A percentile compares a stretch with the other conserved stretches of the same genome.
These are phyloP conservation scores for Pittosporum tobira DNA, from an alignment of 129 eudicot species.

Conservation along the genomic window DNA sequence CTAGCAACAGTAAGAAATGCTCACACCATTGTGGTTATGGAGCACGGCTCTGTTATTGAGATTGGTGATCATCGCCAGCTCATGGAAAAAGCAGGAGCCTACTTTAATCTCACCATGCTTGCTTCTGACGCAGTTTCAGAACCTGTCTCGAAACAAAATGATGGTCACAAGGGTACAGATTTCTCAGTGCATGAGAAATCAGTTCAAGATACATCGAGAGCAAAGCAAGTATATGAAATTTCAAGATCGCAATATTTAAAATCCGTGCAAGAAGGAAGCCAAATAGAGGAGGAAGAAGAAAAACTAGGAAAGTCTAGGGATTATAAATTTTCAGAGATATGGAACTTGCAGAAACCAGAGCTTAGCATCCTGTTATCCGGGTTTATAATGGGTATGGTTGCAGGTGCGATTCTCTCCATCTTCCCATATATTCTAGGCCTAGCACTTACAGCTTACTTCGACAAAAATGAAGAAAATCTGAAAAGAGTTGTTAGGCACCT, in stretches of 20 bases:
- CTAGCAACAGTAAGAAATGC: constrained; percentile 75
- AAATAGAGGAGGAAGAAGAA: constrained; percentile 19
- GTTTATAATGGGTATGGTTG: constrained; percentile 48
- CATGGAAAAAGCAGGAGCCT: constrained; percentile 57
- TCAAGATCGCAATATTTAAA: constrained; percentile 40
- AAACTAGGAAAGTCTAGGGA: constrained; percentile 19
- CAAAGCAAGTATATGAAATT: constrained; percentile 36
- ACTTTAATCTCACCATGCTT: constrained; percentile 50
- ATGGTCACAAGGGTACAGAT: constrained; percentile 11
- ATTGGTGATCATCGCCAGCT: constrained; percentile 63
- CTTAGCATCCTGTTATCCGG: constrained; percentile 36
- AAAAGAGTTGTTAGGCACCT: constrained; percentile 46
- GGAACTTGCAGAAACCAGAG: constrained; percentile 67
- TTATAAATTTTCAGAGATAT: constrained; percentile 42
- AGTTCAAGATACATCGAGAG: constrained; percentile 30
- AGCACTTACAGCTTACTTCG: constrained; percentile 58
- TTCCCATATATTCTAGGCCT: constrained; percentile 62
- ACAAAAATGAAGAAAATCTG: constrained; percentile 21
- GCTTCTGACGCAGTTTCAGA: constrained; percentile 61
- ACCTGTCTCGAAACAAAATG: constrained; percentile 12
- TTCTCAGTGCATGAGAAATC: constrained; percentile 22
- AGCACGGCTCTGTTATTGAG: constrained; percentile 59
- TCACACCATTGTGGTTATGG: constrained; percentile 59
- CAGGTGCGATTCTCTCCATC: constrained; percentile 70
- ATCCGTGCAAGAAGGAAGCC: constrained; percentile 30